Base-by-base conservation (phyloP, 768 basidiomycete species). In the Boletus rubropictus region DNA sequence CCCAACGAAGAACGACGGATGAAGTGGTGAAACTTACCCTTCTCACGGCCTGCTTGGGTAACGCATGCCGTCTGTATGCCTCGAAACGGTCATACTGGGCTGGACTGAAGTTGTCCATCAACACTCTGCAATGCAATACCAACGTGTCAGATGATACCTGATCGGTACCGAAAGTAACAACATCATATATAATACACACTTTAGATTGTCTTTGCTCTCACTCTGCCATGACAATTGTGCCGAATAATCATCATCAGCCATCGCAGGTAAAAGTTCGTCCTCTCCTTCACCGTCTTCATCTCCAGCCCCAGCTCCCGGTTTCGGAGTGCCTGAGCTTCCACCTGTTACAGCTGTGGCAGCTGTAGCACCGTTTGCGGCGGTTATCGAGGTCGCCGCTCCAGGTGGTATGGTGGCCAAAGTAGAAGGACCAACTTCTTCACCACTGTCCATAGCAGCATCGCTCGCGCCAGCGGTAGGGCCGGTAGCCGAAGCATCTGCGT, bases 211-310 rank as follows among this genome's bases (percentile, higher is more conserved):
- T 55, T 90, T 90, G 37, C 87, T 87, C 70, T 90, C 87, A 52
- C 85, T 89, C 67, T 89, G 84, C 80, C 82, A 89, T 4, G 82
- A 83, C 45, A 84, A 62, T 56, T 89, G 89, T 2, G 86, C 85
- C 10, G 87, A 88, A 63, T 89, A 90, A 53, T 90, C 89, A 51
- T 90, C 89, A 51, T 91, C 89, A 2, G 87, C 88, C 88, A 90
- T 89, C 7, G 84, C 86, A 36, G 86, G 86, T 28, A 89, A 61
- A 35, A 87, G 62, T 53, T 90, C 86, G 48, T 90, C 88, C 41
- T 89, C 87, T 9, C 77, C 86, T 48, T 84, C 88, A 0, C 68
- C 86, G n/a, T 84, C 77, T 39, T 76, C 77, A 28, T 73, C 60
- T 32, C 49, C 62, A 8, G 39, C 51, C 15, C 42, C 39, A 1